These are phyloP conservation scores for Eremochloa ophiuroides DNA, from an alignment of 176 grass and related monocot species.

Conservation along the genomic window DNA sequence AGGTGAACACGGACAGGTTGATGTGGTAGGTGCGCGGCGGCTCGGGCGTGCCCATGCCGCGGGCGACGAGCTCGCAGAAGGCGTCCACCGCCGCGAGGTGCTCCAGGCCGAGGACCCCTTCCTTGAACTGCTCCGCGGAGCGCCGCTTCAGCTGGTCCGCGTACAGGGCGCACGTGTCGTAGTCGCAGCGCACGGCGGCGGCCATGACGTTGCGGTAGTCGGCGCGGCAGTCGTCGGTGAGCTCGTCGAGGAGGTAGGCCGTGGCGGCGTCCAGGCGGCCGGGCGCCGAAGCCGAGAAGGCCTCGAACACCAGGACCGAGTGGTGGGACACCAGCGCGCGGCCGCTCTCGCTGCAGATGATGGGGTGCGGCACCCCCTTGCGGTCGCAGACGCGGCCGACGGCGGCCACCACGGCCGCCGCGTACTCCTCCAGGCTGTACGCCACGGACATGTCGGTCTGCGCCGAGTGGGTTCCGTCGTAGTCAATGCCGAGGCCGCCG, in stretches of 20 bases:
- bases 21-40: conserved; percentile 64
- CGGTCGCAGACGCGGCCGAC: conserved; percentile 73
- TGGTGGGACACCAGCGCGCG: conserved; percentile 95
- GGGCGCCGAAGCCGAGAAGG: conserved; percentile 48
- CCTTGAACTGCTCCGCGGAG: conserved; percentile 83
- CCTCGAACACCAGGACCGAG: conserved; percentile 87
- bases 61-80: conserved; percentile 72
- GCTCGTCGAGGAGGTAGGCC: conserved; percentile 55
- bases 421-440: conserved; percentile 86
- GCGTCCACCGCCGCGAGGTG: conserved; percentile 79
- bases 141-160: conserved; percentile 80
- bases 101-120: conserved; percentile 62
- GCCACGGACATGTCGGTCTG: conserved; percentile 86
- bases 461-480: conserved; percentile 73
- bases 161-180: conserved; percentile 65
- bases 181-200: conserved; percentile 53
- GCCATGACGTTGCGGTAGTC: conserved; percentile 91
- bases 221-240: conserved; percentile 65
- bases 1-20: conserved; percentile 90
- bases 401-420: conserved; percentile 58
- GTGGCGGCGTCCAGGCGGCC: conserved; percentile 30
- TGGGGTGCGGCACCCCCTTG: conserved; percentile 62
- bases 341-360: conserved; percentile 93
- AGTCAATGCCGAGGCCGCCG: conserved; percentile 87
- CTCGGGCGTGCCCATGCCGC: conserved; percentile 58